Conservation (phyloP, 2,329 filamentous ascomycete genomes). For the Hypoxylon sp. region DNA sequence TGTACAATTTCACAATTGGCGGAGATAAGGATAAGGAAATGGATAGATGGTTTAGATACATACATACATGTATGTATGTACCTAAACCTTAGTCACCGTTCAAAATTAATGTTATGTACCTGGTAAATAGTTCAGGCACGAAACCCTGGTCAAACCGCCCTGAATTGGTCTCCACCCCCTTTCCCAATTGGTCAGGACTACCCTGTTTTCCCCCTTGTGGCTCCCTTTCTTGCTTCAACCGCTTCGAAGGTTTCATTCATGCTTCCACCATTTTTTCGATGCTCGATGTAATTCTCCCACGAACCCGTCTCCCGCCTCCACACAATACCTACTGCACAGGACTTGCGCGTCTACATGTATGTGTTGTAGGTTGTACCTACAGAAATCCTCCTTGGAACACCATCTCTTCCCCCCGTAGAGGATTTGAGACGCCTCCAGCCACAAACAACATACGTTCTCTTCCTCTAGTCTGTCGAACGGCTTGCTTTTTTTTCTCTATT, state of each 20-base stretch:
- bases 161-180: slow-evolving; percentile 42
- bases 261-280: slow-evolving; percentile 31
- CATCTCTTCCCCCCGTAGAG: slow-evolving; percentile 3
- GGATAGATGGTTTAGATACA: no score
- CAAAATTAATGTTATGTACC: slow-evolving; percentile 12
- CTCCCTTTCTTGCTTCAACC: slow-evolving; percentile 40
- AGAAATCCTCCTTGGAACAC: slow-evolving; percentile 40
- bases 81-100: slow-evolving; percentile 15
- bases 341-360: slow-evolving; percentile 4
- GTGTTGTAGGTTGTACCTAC: slow-evolving; percentile 23
- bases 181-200: slow-evolving; percentile 43
- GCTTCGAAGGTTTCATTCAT: slow-evolving; percentile 39
- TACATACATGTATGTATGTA: no score
- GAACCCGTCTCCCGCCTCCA: slow-evolving; percentile 8
- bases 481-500: slow-evolving; percentile 14
- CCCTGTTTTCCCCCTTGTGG: slow-evolving; percentile 24
- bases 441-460: slow-evolving; percentile 33
- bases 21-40: slow-evolving; percentile 29
- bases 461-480: slow-evolving; percentile 16
- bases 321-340: slow-evolving; percentile 21
- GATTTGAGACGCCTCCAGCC: slow-evolving; percentile 41
- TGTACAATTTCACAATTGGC: slow-evolving; percentile 23
- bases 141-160: slow-evolving; percentile 24
- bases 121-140: slow-evolving; percentile 8
- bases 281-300: slow-evolving; percentile 24